Evolutionary conservation across 352 stramenopile genomes (phyloP), one percentile per base, ranked within the genome.

Genomic region (Pythium phragmiticola): DNA sequence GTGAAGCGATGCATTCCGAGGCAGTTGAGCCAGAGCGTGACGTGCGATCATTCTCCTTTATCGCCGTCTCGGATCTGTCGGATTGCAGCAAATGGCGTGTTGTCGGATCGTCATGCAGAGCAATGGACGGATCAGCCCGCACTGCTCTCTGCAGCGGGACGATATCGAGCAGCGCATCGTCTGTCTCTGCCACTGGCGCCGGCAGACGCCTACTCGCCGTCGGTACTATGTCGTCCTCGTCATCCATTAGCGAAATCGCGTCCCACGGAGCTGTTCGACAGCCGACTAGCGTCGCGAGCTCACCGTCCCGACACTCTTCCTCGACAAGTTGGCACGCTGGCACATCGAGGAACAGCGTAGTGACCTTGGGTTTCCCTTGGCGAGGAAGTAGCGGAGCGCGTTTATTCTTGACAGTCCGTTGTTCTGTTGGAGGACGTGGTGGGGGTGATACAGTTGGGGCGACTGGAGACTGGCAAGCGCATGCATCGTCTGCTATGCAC

Each of bases 311-410:
- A 6, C 13, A 50, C 26, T 63, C 41, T 16, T 69, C 63, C 12
- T 53, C 57, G 9, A 65, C 59, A 13, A 77, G 60, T 43, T 70
- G 43, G 12, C 48, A 43, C 2, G 70, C 70, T 3, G 60, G 63
- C 14, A 74, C 66, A 37, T 76, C 70, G 12, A 72, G 52, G 26
- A 61, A 23, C 23, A 60, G 26, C 21, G 53, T 34, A 7, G 53
- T 41, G 33, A 57, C 17, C 17, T 23, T 30, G 7, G 33, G 50
- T n/a, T 46, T 57, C 36, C 12, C 23, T n/a, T 12, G 19, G 16
- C 16, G 12, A 21, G 21, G 21, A 48, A 17, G 12, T 17, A 48
- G 16, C 2, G 7, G 42, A 48, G n/a, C n/a, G 13, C n/a, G 39
- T 0, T 42, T 23, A 7, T 0, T 17, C 23, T 16, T 7, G 19